A percentile compares a stretch with the other conserved stretches of the same genome.
Conservation (phyloP, 345 rosid genomes). For the Dimocarpus longan region DNA sequence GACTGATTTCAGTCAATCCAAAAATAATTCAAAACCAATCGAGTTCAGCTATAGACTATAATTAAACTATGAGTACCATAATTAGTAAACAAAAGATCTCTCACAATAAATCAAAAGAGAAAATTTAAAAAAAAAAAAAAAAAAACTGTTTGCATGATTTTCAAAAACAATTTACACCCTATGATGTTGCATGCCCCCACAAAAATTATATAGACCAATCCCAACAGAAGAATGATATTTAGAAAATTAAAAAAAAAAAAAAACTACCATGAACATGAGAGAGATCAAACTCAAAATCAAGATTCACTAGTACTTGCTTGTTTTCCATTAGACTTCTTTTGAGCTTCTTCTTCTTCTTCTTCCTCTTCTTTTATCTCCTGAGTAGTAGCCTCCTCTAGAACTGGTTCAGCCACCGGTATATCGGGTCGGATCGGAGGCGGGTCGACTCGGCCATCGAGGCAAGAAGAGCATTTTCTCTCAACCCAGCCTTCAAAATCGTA, state of each 20-base stretch:
- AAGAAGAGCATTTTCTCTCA: slow-evolving; percentile 67
- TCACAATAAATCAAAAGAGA: not conserved
- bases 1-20: not conserved
- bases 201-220: too few relatives aligned
- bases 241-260: not conserved
- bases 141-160: too few relatives aligned
- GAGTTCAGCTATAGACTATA: not conserved
- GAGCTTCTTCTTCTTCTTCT: slow-evolving; percentile 13
- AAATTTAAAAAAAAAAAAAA: too few relatives aligned
- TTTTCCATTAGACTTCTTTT: slow-evolving; percentile 17
- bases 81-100: not conserved
- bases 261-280: not conserved
- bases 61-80: not conserved
- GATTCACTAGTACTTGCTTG: slow-evolving; percentile 31
- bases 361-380: slow-evolving; percentile 36
- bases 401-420: slow-evolving; percentile 30
- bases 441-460: slow-evolving; percentile 51
- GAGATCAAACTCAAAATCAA: not conserved
- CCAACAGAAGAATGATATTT: too few relatives aligned
- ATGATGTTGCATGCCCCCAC: too few relatives aligned
- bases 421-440: slow-evolving; percentile 38
- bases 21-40: not conserved
- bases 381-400: slow-evolving; percentile 16
- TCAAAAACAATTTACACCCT: too few relatives aligned
- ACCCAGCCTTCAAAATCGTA: slow-evolving; percentile 73